These are phyloP conservation scores for Gentiana straminea DNA, from an alignment of 257 asterid genomes.

Conservation along the genomic window DNA sequence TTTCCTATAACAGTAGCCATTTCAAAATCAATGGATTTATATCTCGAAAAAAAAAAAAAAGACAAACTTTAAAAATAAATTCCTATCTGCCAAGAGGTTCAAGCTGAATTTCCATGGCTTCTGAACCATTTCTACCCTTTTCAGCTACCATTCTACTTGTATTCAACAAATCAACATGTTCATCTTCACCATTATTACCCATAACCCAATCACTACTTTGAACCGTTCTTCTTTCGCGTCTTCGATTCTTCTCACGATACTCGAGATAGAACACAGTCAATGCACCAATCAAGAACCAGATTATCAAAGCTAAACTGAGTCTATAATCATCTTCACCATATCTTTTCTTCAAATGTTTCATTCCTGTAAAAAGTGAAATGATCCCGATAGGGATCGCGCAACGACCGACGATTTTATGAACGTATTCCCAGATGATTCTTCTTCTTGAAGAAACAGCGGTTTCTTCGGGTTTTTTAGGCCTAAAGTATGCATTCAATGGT, in stretches of 20 bases:
- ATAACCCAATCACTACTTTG: conserved; percentile 81
- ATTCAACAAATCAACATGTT: conserved; percentile 62
- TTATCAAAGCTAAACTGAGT: conserved; percentile 70
- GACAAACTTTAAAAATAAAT: conserved; percentile 7
- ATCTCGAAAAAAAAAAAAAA: background rate
- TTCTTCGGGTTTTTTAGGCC: conserved; percentile 62
- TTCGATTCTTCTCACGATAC: conserved; percentile 44
- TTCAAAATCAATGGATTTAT: conserved; percentile 2
- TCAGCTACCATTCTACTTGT: conserved; percentile 28
- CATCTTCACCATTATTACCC: conserved; percentile 57
- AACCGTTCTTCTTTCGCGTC: conserved; percentile 31
- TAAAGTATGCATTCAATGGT: conserved; percentile 70
- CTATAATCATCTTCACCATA: conserved; percentile 69
- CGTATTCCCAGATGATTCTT: conserved; percentile 67
- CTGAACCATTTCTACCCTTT: conserved; percentile 39
- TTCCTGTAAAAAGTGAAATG: conserved; percentile 75
- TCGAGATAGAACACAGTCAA: conserved; percentile 56
- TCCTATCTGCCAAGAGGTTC: conserved; percentile 68
- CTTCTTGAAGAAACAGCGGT: conserved; percentile 42
- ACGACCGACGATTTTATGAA: conserved; percentile 63
- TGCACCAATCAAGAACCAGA: conserved; percentile 70
- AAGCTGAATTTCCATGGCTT: conserved; percentile 85
- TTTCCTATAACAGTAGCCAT: conserved; percentile 4
- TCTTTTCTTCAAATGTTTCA: conserved; percentile 86
- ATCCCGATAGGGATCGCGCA: conserved; percentile 63